Evolutionary conservation across 805 yeast genomes (phyloP), one percentile per base, ranked within the genome.

Genomic region (Nakazawaea laoshanensis): DNA sequence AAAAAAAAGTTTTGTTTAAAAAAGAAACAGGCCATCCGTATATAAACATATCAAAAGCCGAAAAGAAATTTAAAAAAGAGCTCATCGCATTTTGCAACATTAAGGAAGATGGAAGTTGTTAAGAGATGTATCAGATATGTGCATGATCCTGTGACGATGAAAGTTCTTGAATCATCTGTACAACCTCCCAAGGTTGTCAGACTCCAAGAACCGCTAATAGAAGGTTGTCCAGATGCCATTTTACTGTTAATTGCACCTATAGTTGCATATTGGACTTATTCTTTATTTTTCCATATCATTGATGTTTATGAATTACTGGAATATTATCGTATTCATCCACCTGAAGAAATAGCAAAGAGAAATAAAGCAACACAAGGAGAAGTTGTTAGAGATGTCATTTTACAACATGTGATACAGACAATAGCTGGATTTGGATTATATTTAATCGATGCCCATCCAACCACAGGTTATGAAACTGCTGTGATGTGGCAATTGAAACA

Each of bases 391-490:
- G 96, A 88, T 43, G 98, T 92, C 29, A 46, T 85, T 5, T 44
- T 82, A 20, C 97, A 92, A 62, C 98, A 92, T 53, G 39, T 77
- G 10, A 68, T 89, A 36, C 98, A 92, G 61, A 69, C 92, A 3
- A 42, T 72, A 3, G 77, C 77, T 5, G 98, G 96, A 1, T 48
- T 45, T 20, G 45, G 50, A 1, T 63, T 82, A 25, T 69, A 67
- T 44, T 48, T 54, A 24, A 59, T 77, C 32, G 96, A 89, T 40
- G 65, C 70, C 2, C 43, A 45, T 2, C 75, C 76, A 12, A 50
- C 53, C 13, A 70, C 77, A 0, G 79, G 79, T 4, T 60, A 48
- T 43, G 79, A 72, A 48, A 47, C 61, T 34, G 44, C 53, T 34
- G 43, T 47, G 14, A 59, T 72, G 63, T 72, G 78, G 78, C 33